phyloP scores from a whole-genome alignment of 2,329 filamentous ascomycete species.

The Colletotrichum aenigma region DNA sequence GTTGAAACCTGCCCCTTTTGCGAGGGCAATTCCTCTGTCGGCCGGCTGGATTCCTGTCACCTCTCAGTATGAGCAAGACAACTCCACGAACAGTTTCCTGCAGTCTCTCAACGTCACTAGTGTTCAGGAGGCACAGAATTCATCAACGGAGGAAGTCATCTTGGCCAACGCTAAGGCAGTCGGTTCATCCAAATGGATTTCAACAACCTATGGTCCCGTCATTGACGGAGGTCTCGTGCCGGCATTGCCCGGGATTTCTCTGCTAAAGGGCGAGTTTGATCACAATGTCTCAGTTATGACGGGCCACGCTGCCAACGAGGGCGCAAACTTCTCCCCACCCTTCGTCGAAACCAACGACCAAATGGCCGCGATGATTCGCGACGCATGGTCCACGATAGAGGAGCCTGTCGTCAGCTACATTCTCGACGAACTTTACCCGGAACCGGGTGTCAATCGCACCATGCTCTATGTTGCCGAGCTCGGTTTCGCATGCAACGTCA shows the following conservation, averaged over 20 bases:
- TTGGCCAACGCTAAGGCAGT: not conserved
- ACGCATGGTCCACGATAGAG: constrained; percentile 18
- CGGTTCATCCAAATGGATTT: not conserved
- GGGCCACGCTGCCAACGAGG: constrained; percentile 54
- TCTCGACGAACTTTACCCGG: constrained; percentile 48
- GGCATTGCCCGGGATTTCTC: constrained; percentile 6
- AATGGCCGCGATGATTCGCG: constrained; percentile 41
- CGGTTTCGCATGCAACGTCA: constrained; percentile 54
- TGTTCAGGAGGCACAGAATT: not conserved
- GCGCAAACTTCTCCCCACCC: constrained; percentile 44
- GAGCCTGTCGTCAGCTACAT: constrained; percentile 39
- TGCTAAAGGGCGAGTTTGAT: constrained; percentile 2
- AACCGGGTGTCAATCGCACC: constrained; percentile 39
- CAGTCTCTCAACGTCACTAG: not conserved
- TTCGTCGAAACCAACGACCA: constrained; percentile 45
- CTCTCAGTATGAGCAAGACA: not conserved
- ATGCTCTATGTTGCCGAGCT: constrained; percentile 43
- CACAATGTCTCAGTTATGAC: constrained; percentile 18
- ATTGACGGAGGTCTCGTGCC: constrained; percentile 16
- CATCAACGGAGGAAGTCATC: not conserved
- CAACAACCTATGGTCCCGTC: constrained; percentile 2
- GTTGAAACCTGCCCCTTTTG: constrained; percentile 5
- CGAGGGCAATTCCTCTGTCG: constrained; percentile 13
- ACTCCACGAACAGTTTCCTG: not conserved
- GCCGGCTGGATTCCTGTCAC: not conserved